Percentiles rank a stretch among this genome's conserved stretches.
Evolutionary conservation across 345 rosid species (phyloP).

Genomic region (Noccaea bulbosa): DNA sequence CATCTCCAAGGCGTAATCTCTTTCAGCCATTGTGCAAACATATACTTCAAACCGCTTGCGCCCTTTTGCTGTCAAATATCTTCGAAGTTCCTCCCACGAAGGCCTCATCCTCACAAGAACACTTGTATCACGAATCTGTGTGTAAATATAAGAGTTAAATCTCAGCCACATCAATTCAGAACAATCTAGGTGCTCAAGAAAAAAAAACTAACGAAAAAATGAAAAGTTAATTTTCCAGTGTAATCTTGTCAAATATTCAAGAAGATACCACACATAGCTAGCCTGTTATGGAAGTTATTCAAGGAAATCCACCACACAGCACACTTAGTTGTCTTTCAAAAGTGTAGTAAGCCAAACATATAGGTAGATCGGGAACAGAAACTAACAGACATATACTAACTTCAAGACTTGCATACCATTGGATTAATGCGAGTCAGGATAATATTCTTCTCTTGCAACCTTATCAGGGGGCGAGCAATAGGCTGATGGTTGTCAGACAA

Average conservation of each 20-base stretch:
- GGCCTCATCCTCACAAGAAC: slow-evolving; percentile 99
- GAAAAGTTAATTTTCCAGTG: neutral
- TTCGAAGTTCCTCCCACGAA: slow-evolving; percentile 95
- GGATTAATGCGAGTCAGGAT: slow-evolving; percentile 98
- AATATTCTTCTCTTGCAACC: slow-evolving; percentile 85
- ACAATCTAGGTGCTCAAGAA: slow-evolving; percentile 16
- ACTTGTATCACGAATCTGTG: slow-evolving; percentile 95
- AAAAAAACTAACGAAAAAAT: neutral
- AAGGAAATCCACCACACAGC: slow-evolving; percentile 3
- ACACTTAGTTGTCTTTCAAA: neutral
- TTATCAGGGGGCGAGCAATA: slow-evolving; percentile 81
- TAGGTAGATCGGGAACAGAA: neutral
- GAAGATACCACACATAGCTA: neutral
- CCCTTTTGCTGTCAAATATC: slow-evolving; percentile 93
- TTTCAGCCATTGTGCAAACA: slow-evolving; percentile 99
- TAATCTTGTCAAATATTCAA: neutral
- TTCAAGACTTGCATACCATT: slow-evolving; percentile 55
- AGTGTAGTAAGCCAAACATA: slow-evolving; percentile 6
- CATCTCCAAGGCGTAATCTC: slow-evolving; percentile 98
- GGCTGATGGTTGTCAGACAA: slow-evolving; percentile 78
- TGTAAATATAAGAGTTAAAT: slow-evolving; percentile 1
- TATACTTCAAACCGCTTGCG: slow-evolving; percentile 99
- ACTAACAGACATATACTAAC: too few species aligned
- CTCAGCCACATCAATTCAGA: slow-evolving; percentile 6
- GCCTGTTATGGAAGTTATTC: slow-evolving; percentile 18